These are phyloP conservation scores for Tricholoma bakamatsutake DNA, from an alignment of 768 basidiomycete species.

Conservation along the genomic window DNA sequence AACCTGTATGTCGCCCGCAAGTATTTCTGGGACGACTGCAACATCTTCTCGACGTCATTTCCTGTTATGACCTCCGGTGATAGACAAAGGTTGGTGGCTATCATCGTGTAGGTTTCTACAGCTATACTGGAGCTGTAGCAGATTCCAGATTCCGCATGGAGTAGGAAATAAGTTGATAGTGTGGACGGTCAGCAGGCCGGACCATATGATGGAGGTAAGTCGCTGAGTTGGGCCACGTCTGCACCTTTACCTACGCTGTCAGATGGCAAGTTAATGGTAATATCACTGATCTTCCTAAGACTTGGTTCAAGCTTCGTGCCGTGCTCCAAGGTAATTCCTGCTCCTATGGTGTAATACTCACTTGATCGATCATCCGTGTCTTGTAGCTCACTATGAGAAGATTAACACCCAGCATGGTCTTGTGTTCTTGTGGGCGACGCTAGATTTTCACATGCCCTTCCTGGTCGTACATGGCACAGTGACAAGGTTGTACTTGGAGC, in stretches of 20 bases:
- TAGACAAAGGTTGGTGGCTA: conserved; percentile 56
- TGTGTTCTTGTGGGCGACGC: conserved; percentile 69
- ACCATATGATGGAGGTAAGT: conserved; percentile 85
- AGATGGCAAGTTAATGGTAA: conserved; percentile 77
- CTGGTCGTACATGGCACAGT: conserved; percentile 22
- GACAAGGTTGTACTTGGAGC: conserved; percentile 36
- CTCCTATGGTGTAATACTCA: not conserved
- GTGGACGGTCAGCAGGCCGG: conserved; percentile 92
- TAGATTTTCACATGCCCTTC: conserved; percentile 52
- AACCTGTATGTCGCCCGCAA: conserved; percentile 66
- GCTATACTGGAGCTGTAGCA: conserved; percentile 3
- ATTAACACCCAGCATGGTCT: conserved; percentile 57
- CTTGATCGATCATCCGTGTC: not conserved
- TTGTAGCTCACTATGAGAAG: conserved; percentile 61
- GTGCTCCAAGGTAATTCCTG: conserved; percentile 44
- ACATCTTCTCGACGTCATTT: conserved; percentile 85
- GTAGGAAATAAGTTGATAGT: too few relatives aligned
- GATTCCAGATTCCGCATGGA: conserved; percentile 79
- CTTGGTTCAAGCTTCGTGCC: conserved; percentile 59
- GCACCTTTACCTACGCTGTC: conserved; percentile 45
- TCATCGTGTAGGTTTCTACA: conserved; percentile 1
- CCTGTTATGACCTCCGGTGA: conserved; percentile 61
- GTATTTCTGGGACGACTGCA: conserved; percentile 86
- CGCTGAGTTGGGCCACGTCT: not conserved
- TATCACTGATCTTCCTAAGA: conserved; percentile 68